Percentiles rank a stretch among this genome's conserved stretches.
phyloP scores from a whole-genome alignment of 2,329 filamentous ascomycete species.

The Beauveria australis region DNA sequence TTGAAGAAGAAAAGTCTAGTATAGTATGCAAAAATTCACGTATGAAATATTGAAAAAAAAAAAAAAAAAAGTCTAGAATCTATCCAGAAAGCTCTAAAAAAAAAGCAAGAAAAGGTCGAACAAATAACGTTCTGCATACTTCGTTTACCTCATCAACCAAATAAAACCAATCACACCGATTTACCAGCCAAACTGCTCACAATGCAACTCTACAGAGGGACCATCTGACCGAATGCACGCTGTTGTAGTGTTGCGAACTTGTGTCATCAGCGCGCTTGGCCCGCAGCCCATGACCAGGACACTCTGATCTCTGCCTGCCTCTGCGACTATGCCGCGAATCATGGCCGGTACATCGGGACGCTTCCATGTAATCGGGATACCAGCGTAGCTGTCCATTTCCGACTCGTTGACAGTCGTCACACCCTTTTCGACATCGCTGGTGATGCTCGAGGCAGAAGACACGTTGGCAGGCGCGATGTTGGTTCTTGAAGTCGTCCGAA shows the following conservation, averaged over 20 bases:
- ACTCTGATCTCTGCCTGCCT: conserved; percentile 21
- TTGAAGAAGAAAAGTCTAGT: too few relatives aligned
- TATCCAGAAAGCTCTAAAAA: not conserved
- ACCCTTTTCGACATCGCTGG: not conserved
- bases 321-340: conserved; percentile 24
- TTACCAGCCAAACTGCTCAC: conserved; percentile 39
- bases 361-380: conserved; percentile 21
- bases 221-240: conserved; percentile 30
- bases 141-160: not conserved
- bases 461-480: not conserved
- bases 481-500: not conserved
- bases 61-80: not conserved
- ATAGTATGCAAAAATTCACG: too few relatives aligned
- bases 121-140: not conserved
- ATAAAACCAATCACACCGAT: not conserved
- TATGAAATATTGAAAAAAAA: too few relatives aligned
- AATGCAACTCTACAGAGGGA: conserved; percentile 39
- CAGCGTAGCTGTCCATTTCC: conserved; percentile 7
- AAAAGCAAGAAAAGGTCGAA: not conserved
- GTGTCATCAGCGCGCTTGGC: conserved; percentile 32
- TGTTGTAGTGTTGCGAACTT: conserved; percentile 33
- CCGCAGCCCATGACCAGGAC: conserved; percentile 40
- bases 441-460: not conserved
- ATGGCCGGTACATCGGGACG: conserved; percentile 30
- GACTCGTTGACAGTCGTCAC: not conserved